Evolutionary conservation across 2,329 filamentous ascomycete species (phyloP), one percentile per base, ranked within the genome.

Genomic region (Sphaceloma murrayae): DNA sequence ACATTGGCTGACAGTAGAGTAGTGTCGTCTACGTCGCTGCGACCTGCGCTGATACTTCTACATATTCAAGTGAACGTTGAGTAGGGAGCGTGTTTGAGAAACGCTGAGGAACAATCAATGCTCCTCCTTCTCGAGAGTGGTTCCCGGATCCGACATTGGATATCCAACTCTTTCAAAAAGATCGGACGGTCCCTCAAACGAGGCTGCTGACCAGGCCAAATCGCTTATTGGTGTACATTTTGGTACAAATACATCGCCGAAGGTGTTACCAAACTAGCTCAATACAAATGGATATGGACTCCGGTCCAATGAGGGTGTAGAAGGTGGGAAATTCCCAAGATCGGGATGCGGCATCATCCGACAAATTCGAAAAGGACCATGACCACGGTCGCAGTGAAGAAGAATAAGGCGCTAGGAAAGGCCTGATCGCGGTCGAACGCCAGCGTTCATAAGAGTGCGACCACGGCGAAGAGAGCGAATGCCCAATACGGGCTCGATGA

Each of bases 291-390:
- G 19, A 26, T 40, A 19, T 5, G 6, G 34, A 10, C 24, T 27
- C 16, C 13, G 4, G 7, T 9, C 13, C 24, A 14, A 19, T 8
- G 22, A 26, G 30, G 10, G 9, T 19, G 36, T 9, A 19, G 36
- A 18, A 40, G 3, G 36, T 40, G 21, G 36, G 19, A 30, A 30
- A 4, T 30, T n/a, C 36, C 36, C 27, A 26, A 16, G 36, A 40
- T 13, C 10, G 36, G 24, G 24, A 9, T 26, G 24, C 30, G 22
- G 36, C 3, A 18, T 29, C 24, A 40, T 26, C 36, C 36, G 36
- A 40, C 36, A 40, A 40, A 40, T 26, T 40, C 36, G 13, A 40
- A 40, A 13, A 40, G 24, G 13, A 40, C 36, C 36, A 40, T 40
- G 36, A 40, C 24, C 16, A 40, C 13, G 2, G 36, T 40, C 36